These are phyloP conservation scores for Ceratobasidium sp. DNA, from an alignment of 1,284 basidiomycete species.

Conservation along the genomic window DNA sequence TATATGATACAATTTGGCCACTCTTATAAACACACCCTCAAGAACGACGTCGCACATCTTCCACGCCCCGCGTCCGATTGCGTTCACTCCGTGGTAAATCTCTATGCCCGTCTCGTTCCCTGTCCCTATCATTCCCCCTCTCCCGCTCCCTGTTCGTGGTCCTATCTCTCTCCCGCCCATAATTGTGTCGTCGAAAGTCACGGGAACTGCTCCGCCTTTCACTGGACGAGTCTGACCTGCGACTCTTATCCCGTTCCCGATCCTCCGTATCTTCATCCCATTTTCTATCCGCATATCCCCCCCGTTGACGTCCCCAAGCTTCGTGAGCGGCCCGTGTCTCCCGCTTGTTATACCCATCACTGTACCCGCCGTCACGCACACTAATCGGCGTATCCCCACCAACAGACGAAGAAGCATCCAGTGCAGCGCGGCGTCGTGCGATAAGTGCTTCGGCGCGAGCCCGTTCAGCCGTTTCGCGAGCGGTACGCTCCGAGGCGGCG, in stretches of 20 bases:
- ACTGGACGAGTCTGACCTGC: constrained; percentile 7
- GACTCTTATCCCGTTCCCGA: background rate
- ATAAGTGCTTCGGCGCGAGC: constrained; percentile 76
- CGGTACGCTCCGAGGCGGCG: constrained; percentile 48
- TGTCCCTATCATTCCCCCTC: background rate
- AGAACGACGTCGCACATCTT: constrained; percentile 23
- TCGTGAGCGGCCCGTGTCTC: constrained; percentile 76
- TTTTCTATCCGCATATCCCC: constrained; percentile 22
- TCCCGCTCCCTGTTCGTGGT: background rate
- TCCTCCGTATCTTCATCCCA: constrained; percentile 35
- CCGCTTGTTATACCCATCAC: constrained; percentile 73
- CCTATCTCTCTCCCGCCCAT: background rate
- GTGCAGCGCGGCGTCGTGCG: constrained; percentile 68
- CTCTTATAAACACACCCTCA: background rate
- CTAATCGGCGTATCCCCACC: constrained; percentile 57
- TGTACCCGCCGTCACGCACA: constrained; percentile 62
- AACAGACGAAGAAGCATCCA: constrained; percentile 72
- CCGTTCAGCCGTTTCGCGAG: constrained; percentile 77
- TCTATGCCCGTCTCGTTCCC: constrained; percentile 4
- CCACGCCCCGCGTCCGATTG: constrained; percentile 26
- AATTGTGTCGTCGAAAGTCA: constrained; percentile 1
- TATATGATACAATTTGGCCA: background rate
- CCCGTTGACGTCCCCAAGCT: constrained; percentile 20
- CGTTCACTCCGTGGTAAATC: constrained; percentile 27
- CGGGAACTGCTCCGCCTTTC: constrained; percentile 9